Percentiles rank a stretch among this genome's conserved stretches.
Evolutionary conservation across 139 green algal genomes (phyloP).

Genomic region (Chlamydomonas eustigma): DNA sequence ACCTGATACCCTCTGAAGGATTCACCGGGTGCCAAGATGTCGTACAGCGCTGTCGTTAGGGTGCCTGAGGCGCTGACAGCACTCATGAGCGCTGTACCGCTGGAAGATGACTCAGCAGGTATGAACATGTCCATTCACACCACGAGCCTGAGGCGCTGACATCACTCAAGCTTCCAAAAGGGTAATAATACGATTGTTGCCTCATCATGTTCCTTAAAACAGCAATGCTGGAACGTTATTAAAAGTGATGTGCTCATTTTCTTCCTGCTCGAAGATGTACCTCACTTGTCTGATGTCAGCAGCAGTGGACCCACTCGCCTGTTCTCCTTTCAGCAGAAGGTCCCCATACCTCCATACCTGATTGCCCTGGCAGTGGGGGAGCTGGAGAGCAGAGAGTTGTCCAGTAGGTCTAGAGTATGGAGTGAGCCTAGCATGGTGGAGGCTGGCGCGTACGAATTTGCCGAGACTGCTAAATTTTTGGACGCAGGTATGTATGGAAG

Average conservation of each 20-base stretch:
- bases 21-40: constrained; percentile 77
- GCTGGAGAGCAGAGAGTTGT: constrained; percentile 56
- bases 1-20: constrained; percentile 48
- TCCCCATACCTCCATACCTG: constrained; percentile 86
- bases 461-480: constrained; percentile 76
- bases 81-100: constrained; percentile 77
- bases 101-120: no score
- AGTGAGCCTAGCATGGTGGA: constrained; percentile 80
- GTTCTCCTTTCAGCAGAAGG: constrained; percentile 50
- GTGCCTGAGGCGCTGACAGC: constrained; percentile 63
- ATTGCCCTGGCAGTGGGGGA: constrained; percentile 85
- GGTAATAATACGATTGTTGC: no score
- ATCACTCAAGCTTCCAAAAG: no score
- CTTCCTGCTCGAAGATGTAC: constrained; percentile 17
- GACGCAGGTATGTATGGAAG: constrained; percentile 36
- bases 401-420: constrained; percentile 59
- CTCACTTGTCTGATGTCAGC: constrained; percentile 17
- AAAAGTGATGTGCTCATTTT: no score
- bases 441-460: constrained; percentile 83
- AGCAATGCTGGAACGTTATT: no score
- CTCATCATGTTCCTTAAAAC: no score
- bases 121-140: no score
- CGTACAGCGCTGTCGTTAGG: constrained; percentile 66
- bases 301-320: constrained; percentile 18
- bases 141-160: no score